phyloP scores from a whole-genome alignment of 2,329 filamentous ascomycete species.

The Alternaria sp. region DNA sequence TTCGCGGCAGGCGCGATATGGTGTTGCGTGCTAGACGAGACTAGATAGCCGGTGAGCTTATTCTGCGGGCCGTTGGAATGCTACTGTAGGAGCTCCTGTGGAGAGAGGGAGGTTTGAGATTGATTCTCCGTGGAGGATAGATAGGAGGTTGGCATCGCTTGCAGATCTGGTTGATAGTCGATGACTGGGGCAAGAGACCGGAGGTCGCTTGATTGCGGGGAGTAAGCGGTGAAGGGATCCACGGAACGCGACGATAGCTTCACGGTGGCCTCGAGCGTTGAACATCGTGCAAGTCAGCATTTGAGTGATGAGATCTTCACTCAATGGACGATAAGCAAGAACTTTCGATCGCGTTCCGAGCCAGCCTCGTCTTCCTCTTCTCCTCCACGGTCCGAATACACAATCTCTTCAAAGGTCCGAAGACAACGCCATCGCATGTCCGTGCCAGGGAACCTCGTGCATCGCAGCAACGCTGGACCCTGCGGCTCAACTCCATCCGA shows the following conservation, averaged over 20 bases:
- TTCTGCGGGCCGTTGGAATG: conserved; percentile 24
- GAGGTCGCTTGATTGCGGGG: conserved; percentile 2
- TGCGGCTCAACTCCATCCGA: conserved; percentile 16
- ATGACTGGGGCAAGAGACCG: conserved; percentile 1
- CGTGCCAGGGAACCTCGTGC: conserved; percentile 7
- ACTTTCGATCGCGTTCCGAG: background rate
- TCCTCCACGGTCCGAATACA: conserved; percentile 10
- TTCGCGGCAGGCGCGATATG: conserved; percentile 1
- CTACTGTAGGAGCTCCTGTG: conserved; percentile 11
- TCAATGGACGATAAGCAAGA: background rate
- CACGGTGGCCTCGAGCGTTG: background rate
- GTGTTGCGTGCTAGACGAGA: conserved; percentile 15
- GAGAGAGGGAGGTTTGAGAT: conserved; percentile 9
- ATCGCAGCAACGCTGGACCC: conserved; percentile 8
- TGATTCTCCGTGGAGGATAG: conserved; percentile 6
- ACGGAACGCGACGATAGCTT: conserved; percentile 1
- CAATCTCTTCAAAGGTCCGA: background rate
- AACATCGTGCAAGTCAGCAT: background rate
- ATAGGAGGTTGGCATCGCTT: background rate
- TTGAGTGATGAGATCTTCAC: background rate
- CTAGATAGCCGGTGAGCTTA: conserved; percentile 23
- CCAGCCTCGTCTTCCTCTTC: background rate
- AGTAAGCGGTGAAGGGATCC: conserved; percentile 5
- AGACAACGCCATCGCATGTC: conserved; percentile 3
- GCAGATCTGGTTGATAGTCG: conserved; percentile 1